Evolutionary conservation across 768 basidiomycete species (phyloP), one percentile per base, ranked within the genome.

Genomic region (Collybia sordida): DNA sequence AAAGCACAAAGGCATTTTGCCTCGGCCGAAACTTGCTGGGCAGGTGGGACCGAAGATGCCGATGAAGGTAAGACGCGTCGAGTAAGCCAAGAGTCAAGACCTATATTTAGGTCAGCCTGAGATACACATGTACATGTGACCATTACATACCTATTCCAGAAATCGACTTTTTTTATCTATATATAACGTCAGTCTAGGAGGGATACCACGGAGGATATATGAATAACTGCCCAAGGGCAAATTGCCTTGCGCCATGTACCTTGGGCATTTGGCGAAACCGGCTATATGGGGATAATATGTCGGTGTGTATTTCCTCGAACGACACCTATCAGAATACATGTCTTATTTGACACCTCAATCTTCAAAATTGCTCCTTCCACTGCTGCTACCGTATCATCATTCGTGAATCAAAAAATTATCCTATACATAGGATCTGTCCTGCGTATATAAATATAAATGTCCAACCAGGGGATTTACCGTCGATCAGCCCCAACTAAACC

Each of bases 1-100:
- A 37, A 63, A 53, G 21, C 71, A 77, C 51, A 59, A 56, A 0
- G 66, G 64, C 1, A 60, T 75, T 34, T 52, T 74, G n/a, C 64
- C 64, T 1, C 56, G 72, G n/a, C 75, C 75, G 2, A 73, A 70
- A 53, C 56, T 74, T 4, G 65, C 58, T 4, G 73, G 73, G 0
- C 53, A 67, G 47, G 53, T 46, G 15, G 70, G 69, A 1, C 61
- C 67, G 2, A 63, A 59, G 40, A 64, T 72, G 1, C 73, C 71
- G 7, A 42, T 76, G 59, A 66, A 50, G 34, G 62, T 76, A 4
- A 64, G 51, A 52, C 57, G 68, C 17, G 60, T 68, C 14, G 66
- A 66, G 9, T 55, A 41, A 25, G 5, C 11, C 14, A 24, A 39
- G 21, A 8, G 37, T 17, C 37, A 39, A 39, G 3, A 39, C 17